phyloP scores from a whole-genome alignment of 106 monocot genomes.

The Acorus calamus region DNA sequence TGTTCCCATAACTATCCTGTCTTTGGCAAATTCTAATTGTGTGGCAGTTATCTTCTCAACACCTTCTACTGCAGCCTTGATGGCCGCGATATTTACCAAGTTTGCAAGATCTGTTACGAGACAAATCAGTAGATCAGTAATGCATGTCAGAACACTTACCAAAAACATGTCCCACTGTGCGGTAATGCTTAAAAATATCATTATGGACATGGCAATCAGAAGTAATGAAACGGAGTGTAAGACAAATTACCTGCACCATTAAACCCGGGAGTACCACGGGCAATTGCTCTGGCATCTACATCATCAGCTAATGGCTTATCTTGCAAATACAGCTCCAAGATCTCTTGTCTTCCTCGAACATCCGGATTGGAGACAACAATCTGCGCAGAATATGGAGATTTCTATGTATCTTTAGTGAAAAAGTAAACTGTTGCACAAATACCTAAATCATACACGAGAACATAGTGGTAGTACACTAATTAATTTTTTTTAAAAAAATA shows the following conservation, averaged over 20 bases:
- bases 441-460: slow-evolving; percentile 1
- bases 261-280: slow-evolving; percentile 94
- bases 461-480: background rate
- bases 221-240: background rate
- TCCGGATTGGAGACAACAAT: slow-evolving; percentile 98
- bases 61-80: slow-evolving; percentile 96
- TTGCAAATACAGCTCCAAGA: slow-evolving; percentile 87
- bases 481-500: too few species aligned
- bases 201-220: background rate
- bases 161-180: too few species aligned
- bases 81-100: slow-evolving; percentile 93
- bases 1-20: slow-evolving; percentile 94
- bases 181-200: too few species aligned
- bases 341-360: slow-evolving; percentile 83
- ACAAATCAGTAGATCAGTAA: slow-evolving; percentile 1
- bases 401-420: background rate
- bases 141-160: too few species aligned
- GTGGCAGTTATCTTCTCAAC: slow-evolving; percentile 49
- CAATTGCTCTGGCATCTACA: slow-evolving; percentile 82
- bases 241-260: slow-evolving; percentile 77
- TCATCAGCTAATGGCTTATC: slow-evolving; percentile 81
- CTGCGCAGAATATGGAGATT: slow-evolving; percentile 20
- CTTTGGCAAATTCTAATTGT: slow-evolving; percentile 89
- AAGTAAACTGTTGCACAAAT: slow-evolving; percentile 3
- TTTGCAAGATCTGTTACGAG: slow-evolving; percentile 72